These are phyloP conservation scores for Phialophora macrospora DNA, from an alignment of 2,329 filamentous ascomycete genomes.

Conservation along the genomic window DNA sequence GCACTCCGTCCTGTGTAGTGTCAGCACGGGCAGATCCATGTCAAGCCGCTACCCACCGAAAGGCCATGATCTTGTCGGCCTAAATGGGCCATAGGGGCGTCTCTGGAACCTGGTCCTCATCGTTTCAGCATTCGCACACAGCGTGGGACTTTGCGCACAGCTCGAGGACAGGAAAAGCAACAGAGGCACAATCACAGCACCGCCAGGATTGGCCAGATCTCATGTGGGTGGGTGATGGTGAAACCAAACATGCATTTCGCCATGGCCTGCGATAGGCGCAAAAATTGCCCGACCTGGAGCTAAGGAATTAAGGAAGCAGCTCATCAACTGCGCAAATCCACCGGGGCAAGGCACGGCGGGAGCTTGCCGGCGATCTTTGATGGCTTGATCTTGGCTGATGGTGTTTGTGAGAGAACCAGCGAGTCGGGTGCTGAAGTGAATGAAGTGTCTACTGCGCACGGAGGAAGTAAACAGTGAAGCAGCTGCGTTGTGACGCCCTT, in stretches of 20 bases:
- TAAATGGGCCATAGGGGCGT: slow-evolving; percentile 13
- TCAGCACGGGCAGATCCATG: slow-evolving; percentile 9
- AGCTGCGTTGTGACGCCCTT: neutral
- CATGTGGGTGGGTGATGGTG: slow-evolving; percentile 21
- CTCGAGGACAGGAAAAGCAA: slow-evolving; percentile 7
- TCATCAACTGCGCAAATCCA: slow-evolving; percentile 9
- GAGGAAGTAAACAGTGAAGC: neutral
- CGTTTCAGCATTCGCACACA: slow-evolving; percentile 22
- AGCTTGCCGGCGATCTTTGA: slow-evolving; percentile 6
- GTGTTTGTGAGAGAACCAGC: neutral
- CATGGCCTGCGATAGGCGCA: slow-evolving; percentile 25
- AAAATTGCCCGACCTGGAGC: slow-evolving; percentile 16
- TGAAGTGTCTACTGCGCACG: neutral
- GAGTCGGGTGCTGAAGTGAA: neutral
- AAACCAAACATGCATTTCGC: slow-evolving; percentile 27
- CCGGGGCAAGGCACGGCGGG: neutral
- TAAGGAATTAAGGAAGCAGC: slow-evolving; percentile 18
- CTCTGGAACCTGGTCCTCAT: slow-evolving; percentile 8
- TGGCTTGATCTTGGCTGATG: neutral
- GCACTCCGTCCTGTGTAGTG: neutral
- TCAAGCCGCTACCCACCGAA: slow-evolving; percentile 16
- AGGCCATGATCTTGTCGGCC: slow-evolving; percentile 15
- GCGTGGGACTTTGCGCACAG: slow-evolving; percentile 12
- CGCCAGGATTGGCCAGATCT: slow-evolving; percentile 22
- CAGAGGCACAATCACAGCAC: slow-evolving; percentile 1